phyloP scores from a whole-genome alignment of 495 filamentous ascomycete species.

The Xeromyces bisporus region DNA sequence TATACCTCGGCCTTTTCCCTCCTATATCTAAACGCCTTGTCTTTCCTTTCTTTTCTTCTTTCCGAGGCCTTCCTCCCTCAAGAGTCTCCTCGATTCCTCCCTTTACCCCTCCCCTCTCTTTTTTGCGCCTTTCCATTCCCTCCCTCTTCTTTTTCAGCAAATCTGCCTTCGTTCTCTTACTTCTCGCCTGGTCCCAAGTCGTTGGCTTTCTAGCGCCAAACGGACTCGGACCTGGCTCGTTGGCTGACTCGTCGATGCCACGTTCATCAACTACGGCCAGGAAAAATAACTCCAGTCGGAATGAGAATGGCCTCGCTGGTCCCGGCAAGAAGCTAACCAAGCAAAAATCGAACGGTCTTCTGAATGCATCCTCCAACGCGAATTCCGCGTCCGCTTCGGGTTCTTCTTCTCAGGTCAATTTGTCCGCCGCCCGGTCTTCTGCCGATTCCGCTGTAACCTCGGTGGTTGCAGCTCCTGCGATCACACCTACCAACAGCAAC shows the following conservation, averaged over 20 bases:
- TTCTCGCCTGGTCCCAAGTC: constrained; percentile 33
- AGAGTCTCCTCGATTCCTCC: constrained; percentile 13
- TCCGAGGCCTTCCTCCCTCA: constrained; percentile 11
- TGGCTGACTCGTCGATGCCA: constrained; percentile 47
- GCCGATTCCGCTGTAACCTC: constrained; percentile 22
- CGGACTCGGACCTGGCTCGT: constrained; percentile 35
- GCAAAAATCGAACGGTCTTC: constrained; percentile 45
- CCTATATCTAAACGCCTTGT: constrained; percentile 9
- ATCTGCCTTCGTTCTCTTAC: constrained; percentile 9
- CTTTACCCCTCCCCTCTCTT: constrained; percentile 13
- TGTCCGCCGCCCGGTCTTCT: constrained; percentile 23
- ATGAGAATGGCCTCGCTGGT: constrained; percentile 75
- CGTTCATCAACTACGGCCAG: constrained; percentile 50
- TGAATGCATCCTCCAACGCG: constrained; percentile 40
- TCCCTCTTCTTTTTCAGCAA: constrained; percentile 6
- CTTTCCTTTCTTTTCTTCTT: constrained; percentile 6
- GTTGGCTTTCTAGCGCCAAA: constrained; percentile 36
- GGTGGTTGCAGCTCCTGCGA: constrained; percentile 25
- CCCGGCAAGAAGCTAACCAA: constrained; percentile 66
- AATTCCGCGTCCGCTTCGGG: constrained; percentile 23
- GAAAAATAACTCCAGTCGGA: constrained; percentile 50
- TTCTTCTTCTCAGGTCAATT: constrained; percentile 28
- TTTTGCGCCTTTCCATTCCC: constrained; percentile 3
- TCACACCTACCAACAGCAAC: no score
- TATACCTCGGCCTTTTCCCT: no score